phyloP scores from a whole-genome alignment of 2,329 filamentous ascomycete genomes.

The Trichoderma sp. region DNA sequence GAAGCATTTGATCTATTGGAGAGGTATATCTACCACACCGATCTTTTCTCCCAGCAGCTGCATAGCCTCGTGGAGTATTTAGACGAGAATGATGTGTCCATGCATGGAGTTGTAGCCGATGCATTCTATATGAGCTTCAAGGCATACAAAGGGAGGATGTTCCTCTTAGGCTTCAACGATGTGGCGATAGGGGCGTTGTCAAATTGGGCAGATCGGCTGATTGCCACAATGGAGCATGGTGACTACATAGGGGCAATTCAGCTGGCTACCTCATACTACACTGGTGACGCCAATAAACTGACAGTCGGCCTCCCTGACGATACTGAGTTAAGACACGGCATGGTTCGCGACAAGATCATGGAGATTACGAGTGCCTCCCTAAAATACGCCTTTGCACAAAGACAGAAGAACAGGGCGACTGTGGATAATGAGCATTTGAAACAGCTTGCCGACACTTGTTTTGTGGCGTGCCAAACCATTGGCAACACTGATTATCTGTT shows the following conservation, averaged over 20 bases:
- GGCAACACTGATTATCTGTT: constrained; percentile 80
- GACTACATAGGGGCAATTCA: constrained; percentile 90
- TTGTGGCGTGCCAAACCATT: constrained; percentile 76
- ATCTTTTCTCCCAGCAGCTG: constrained; percentile 85
- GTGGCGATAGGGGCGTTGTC: constrained; percentile 86
- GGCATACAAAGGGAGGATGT: constrained; percentile 89
- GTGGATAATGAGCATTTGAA: constrained; percentile 60
- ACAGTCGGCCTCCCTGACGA: constrained; percentile 93
- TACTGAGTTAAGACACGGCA: constrained; percentile 65
- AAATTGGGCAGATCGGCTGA: constrained; percentile 92
- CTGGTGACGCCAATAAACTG: constrained; percentile 85
- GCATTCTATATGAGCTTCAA: constrained; percentile 98
- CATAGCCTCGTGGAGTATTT: constrained; percentile 81
- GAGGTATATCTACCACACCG: constrained; percentile 87
- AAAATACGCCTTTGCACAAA: constrained; percentile 77
- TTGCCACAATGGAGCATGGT: constrained; percentile 94
- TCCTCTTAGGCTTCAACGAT: constrained; percentile 91
- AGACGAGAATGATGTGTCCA: constrained; percentile 79
- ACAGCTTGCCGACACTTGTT: constrained; percentile 78
- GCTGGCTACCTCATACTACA: constrained; percentile 88
- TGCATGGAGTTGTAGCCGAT: constrained; percentile 96
- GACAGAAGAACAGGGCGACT: constrained; percentile 46
- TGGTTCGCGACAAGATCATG: constrained; percentile 84
- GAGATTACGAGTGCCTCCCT: constrained; percentile 93
- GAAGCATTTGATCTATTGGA: constrained; percentile 91